These are phyloP conservation scores for Venturia nashicola DNA, from an alignment of 2,329 filamentous ascomycete genomes.

Conservation along the genomic window DNA sequence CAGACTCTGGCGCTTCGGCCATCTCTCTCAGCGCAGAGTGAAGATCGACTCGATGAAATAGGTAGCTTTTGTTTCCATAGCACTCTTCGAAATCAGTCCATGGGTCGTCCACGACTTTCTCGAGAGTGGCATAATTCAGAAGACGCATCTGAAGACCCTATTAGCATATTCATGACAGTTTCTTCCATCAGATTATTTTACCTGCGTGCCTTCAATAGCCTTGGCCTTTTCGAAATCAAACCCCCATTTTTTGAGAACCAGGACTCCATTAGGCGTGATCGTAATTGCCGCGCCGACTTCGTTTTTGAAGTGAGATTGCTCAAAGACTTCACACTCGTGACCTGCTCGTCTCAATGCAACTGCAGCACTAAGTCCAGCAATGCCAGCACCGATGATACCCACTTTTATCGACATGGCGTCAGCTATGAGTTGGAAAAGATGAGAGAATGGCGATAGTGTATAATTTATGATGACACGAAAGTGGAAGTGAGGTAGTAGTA, in stretches of 20 bases:
- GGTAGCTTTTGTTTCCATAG: not conserved
- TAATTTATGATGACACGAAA: not conserved
- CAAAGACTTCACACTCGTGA: slow-evolving; percentile 29
- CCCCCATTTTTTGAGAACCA: slow-evolving; percentile 8
- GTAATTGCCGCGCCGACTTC: slow-evolving; percentile 32
- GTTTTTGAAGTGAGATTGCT: slow-evolving; percentile 22
- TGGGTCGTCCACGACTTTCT: not conserved
- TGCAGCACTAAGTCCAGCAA: slow-evolving; percentile 40
- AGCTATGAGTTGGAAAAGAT: not conserved
- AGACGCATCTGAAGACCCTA: not conserved
- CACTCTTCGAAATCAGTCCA: not conserved
- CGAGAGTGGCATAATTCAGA: not conserved
- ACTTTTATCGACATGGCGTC: slow-evolving; percentile 16
- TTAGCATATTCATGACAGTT: not conserved
- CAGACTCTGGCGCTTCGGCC: not conserved
- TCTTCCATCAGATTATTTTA: not conserved
- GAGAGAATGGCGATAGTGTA: not conserved
- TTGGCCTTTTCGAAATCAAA: slow-evolving; percentile 11
- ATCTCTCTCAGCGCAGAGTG: slow-evolving; percentile 7
- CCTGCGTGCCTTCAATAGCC: not conserved
- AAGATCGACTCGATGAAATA: slow-evolving; percentile 3
- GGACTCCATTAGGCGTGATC: slow-evolving; percentile 24
- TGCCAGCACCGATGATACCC: slow-evolving; percentile 33
- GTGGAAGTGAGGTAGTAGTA: not conserved
- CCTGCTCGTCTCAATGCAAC: slow-evolving; percentile 42